A percentile compares a stretch with the other conserved stretches of the same genome.
Evolutionary conservation across 495 filamentous ascomycete genomes (phyloP).

Genomic region (Hyaloscypha bicolor): DNA sequence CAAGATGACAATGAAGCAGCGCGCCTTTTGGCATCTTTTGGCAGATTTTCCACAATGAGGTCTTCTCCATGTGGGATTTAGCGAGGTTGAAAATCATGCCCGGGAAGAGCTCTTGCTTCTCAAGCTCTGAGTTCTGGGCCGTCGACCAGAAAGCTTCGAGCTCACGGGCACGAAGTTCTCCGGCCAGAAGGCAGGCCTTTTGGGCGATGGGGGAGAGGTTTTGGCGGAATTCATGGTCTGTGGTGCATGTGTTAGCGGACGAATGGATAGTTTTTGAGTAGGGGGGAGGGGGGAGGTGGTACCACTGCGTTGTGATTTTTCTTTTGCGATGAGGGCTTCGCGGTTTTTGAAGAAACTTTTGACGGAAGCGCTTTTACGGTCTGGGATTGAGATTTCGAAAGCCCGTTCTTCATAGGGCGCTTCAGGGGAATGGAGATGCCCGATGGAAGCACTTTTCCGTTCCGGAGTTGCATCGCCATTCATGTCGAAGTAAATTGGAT

Average conservation of each 20-base stretch:
- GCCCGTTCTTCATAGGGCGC: no score
- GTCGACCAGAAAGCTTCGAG: slow-evolving; percentile 68
- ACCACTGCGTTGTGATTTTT: slow-evolving; percentile 82
- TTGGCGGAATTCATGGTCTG: slow-evolving; percentile 63
- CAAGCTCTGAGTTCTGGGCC: slow-evolving; percentile 62
- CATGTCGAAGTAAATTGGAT: no score
- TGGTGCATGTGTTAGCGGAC: not conserved
- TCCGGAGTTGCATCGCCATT: no score
- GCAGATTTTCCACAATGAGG: slow-evolving; percentile 81
- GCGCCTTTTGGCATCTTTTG: slow-evolving; percentile 86
- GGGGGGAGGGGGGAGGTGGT: slow-evolving; percentile 30
- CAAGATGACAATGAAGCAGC: slow-evolving; percentile 81
- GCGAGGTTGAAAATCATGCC: slow-evolving; percentile 87
- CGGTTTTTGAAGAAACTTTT: slow-evolving; percentile 75
- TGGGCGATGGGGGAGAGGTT: slow-evolving; percentile 69
- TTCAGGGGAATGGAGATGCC: no score
- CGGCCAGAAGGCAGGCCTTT: slow-evolving; percentile 76
- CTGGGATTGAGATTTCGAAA: not conserved
- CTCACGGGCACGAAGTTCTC: slow-evolving; percentile 74
- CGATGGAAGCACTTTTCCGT: no score
- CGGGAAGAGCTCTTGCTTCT: slow-evolving; percentile 61
- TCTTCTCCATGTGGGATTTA: slow-evolving; percentile 76
- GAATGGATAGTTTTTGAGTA: not conserved
- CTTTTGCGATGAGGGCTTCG: slow-evolving; percentile 71
- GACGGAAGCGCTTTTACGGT: slow-evolving; percentile 62